phyloP scores from a whole-genome alignment of 805 yeast genomes.

The Danielia reshetovae region DNA sequence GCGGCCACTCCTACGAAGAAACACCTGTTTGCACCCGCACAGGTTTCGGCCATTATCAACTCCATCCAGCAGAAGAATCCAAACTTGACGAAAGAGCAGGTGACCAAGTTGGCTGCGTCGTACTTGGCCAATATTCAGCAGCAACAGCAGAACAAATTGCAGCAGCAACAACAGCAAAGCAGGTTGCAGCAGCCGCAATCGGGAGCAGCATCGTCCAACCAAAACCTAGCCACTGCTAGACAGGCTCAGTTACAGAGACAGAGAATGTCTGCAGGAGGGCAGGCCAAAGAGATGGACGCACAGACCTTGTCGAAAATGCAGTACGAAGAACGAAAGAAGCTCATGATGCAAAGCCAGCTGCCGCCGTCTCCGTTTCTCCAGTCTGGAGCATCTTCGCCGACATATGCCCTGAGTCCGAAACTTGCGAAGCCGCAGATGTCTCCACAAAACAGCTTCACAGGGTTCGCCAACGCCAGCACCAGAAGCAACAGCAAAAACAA shows the following conservation, averaged over 20 bases:
- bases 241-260: constrained; percentile 13
- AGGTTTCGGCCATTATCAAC: constrained; percentile 60
- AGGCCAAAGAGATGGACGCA: constrained; percentile 18
- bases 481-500: too few species aligned
- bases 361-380: background rate
- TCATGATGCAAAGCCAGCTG: constrained; percentile 22
- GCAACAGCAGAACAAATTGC: constrained; percentile 39
- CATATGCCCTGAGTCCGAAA: background rate
- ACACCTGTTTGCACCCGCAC: constrained; percentile 52
- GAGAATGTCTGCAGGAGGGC: constrained; percentile 7
- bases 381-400: constrained; percentile 1
- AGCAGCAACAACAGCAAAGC: constrained; percentile 11
- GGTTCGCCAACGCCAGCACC: too few species aligned
- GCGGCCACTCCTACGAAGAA: constrained; percentile 18
- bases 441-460: background rate
- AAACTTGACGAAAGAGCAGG: constrained; percentile 57
- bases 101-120: constrained; percentile 61
- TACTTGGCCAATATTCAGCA: constrained; percentile 57
- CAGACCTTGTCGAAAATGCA: constrained; percentile 27
- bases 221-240: constrained; percentile 1
- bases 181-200: constrained; percentile 6
- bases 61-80: constrained; percentile 68
- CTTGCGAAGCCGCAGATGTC: background rate
- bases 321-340: constrained; percentile 35
- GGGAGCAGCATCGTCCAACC: constrained; percentile 15